These are phyloP conservation scores for Fonsecaea erecta DNA, from an alignment of 2,329 filamentous ascomycete genomes.

Conservation along the genomic window DNA sequence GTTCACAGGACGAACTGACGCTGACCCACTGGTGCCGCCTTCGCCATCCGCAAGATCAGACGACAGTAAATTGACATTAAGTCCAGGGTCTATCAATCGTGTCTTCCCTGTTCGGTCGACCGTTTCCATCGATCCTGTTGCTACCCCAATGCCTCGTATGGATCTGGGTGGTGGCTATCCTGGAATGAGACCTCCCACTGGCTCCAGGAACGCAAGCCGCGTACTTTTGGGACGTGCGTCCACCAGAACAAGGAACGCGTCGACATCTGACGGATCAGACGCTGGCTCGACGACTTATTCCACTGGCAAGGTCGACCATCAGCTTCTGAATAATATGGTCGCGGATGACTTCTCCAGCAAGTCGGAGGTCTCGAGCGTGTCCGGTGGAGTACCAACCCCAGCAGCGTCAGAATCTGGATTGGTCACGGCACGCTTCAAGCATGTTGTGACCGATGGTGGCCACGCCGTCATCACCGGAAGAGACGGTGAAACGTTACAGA, in stretches of 20 bases:
- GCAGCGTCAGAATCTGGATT: constrained; percentile 44
- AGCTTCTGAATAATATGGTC: constrained; percentile 21
- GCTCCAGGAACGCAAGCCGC: neutral
- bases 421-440: constrained; percentile 76
- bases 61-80: constrained; percentile 30
- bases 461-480: constrained; percentile 83
- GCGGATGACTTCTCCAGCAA: constrained; percentile 20
- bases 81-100: constrained; percentile 56
- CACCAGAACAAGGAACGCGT: neutral
- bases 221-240: neutral
- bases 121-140: constrained; percentile 68
- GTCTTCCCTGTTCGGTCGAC: constrained; percentile 85
- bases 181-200: constrained; percentile 14
- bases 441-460: constrained; percentile 74
- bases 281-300: neutral
- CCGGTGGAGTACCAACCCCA: constrained; percentile 25
- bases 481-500: constrained; percentile 71
- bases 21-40: constrained; percentile 10
- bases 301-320: constrained; percentile 11
- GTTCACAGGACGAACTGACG: constrained; percentile 30
- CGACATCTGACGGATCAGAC: constrained; percentile 15
- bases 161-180: constrained; percentile 28
- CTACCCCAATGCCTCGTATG: constrained; percentile 40
- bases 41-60: constrained; percentile 16
- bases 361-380: constrained; percentile 28